A percentile compares a stretch with the other conserved stretches of the same genome.
phyloP scores from a whole-genome alignment of 306 rosid genomes.

The Datisca glomerata region DNA sequence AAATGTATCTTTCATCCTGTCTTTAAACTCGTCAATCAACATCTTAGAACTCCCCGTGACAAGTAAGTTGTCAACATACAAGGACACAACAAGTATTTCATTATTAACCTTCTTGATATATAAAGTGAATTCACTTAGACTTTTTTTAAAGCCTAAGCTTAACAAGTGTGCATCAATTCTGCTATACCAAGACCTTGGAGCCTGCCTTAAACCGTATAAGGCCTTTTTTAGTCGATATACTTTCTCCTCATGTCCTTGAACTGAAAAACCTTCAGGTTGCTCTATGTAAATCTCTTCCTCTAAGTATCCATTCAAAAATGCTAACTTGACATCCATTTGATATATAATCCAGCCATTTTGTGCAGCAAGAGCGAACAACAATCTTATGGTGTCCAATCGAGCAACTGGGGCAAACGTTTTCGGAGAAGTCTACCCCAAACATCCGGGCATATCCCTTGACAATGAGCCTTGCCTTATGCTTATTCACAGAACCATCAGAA shows the following conservation, averaged over 20 bases:
- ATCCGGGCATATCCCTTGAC: not conserved
- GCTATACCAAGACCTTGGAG: not conserved
- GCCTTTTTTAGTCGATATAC: not conserved
- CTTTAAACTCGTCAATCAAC: not conserved
- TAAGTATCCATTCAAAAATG: slow-evolving; percentile 1
- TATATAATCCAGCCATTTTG: not conserved
- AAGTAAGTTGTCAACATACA: slow-evolving; percentile 1
- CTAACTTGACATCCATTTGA: not conserved
- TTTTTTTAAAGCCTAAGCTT: slow-evolving; percentile 1
- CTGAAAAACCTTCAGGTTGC: not conserved
- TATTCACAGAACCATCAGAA: not conserved
- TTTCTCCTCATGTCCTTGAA: not conserved
- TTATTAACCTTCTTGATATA: not conserved
- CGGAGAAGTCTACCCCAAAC: not conserved
- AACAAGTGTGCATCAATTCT: not conserved
- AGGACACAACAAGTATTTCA: not conserved
- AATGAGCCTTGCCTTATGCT: not conserved
- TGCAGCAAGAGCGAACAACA: not conserved
- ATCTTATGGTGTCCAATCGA: not conserved
- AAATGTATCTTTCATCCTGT: not conserved
- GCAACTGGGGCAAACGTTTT: not conserved
- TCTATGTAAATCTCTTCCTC: not conserved
- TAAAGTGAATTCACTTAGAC: not conserved
- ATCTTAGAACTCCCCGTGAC: not conserved
- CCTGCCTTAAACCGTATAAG: slow-evolving; percentile 1